phyloP scores from a whole-genome alignment of 176 grass and related monocot species.

The Cenchrus fungigraminus region DNA sequence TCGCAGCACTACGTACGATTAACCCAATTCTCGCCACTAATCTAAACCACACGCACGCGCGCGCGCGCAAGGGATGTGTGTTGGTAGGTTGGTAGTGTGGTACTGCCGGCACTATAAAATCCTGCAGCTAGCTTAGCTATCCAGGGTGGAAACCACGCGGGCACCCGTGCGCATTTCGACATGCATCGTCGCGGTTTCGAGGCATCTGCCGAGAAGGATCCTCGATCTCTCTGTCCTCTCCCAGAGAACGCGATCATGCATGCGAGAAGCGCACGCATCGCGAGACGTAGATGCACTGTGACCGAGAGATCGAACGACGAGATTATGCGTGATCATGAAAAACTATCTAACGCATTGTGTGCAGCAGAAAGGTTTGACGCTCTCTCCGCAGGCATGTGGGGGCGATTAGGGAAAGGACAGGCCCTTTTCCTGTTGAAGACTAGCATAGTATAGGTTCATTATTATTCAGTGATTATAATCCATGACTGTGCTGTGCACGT shows the following conservation, averaged over 20 bases:
- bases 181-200: constrained; percentile 1
- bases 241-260: constrained; percentile 12
- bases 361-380: too few species aligned
- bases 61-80: constrained; percentile 35
- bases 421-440: neutral
- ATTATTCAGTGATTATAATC: neutral
- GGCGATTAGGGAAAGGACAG: constrained; percentile 25
- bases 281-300: neutral
- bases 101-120: too few species aligned
- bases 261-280: neutral
- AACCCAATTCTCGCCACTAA: neutral
- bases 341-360: too few species aligned
- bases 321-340: too few species aligned
- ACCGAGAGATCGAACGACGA: neutral
- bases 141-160: neutral
- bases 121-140: too few species aligned
- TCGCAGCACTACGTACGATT: neutral
- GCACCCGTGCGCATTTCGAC: constrained; percentile 7
- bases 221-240: neutral
- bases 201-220: constrained; percentile 13
- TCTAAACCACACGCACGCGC: neutral
- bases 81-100: constrained; percentile 14
- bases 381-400: neutral
- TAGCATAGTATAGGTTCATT: too few species aligned
- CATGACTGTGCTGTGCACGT: neutral